A percentile compares a stretch with the other conserved stretches of the same genome.
Evolutionary conservation across 129 eudicot species (phyloP).

Genomic region (Scalesia atractyloides): DNA sequence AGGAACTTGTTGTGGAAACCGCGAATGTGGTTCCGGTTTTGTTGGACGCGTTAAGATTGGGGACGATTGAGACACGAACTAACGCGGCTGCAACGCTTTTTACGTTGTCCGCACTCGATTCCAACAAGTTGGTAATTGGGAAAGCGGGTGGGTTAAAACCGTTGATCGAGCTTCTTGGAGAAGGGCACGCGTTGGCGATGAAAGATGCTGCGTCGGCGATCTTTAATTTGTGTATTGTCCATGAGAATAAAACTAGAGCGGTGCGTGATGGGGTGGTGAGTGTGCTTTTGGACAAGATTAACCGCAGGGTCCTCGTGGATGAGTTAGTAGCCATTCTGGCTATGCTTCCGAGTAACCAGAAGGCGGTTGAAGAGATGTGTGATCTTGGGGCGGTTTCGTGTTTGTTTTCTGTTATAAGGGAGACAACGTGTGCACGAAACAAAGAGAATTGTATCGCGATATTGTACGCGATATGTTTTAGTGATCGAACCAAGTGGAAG

Average conservation of each 20-base stretch:
- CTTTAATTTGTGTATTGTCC: slow-evolving; percentile 66
- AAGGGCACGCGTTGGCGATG: slow-evolving; percentile 65
- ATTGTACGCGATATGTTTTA: slow-evolving; percentile 60
- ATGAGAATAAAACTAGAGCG: slow-evolving; percentile 74
- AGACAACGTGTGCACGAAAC: slow-evolving; percentile 63
- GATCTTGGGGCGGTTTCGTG: slow-evolving; percentile 72
- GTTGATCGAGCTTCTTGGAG: slow-evolving; percentile 64
- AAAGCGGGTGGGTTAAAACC: slow-evolving; percentile 72
- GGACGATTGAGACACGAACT: slow-evolving; percentile 66
- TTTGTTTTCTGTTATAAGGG: slow-evolving; percentile 59
- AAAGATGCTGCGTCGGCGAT: slow-evolving; percentile 89
- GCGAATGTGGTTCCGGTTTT: slow-evolving; percentile 56
- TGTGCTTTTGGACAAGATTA: slow-evolving; percentile 64
- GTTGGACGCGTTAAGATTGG: slow-evolving; percentile 60
- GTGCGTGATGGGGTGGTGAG: slow-evolving; percentile 75
- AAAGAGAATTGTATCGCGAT: slow-evolving; percentile 77
- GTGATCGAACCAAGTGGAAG: slow-evolving; percentile 67
- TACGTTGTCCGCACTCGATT: slow-evolving; percentile 80
- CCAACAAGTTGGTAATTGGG: slow-evolving; percentile 79
- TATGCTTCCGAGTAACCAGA: slow-evolving; percentile 73
- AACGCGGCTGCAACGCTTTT: slow-evolving; percentile 92
- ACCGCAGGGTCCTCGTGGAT: slow-evolving; percentile 54
- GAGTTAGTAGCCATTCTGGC: slow-evolving; percentile 85
- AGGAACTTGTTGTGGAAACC: slow-evolving; percentile 79
- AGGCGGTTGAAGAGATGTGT: slow-evolving; percentile 72